A percentile compares a stretch with the other conserved stretches of the same genome.
Conservation (phyloP, 306 rosid genomes). For the Rosa lucieae region DNA sequence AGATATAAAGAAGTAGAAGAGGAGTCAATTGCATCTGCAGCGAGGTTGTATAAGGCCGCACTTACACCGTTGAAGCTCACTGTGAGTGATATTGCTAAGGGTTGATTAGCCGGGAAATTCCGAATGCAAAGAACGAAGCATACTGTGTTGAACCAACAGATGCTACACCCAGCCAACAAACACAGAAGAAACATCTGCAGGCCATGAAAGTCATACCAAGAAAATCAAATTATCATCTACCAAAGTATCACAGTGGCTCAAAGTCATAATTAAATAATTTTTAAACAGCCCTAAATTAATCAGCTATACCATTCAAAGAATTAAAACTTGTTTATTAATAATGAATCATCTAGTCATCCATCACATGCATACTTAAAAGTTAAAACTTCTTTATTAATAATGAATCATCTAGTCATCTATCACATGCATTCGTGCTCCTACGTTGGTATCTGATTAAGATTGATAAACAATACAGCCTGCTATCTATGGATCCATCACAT, state of each 20-base stretch:
- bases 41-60: slow-evolving; percentile 92
- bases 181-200: slow-evolving; percentile 74
- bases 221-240: background rate
- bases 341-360: background rate
- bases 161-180: slow-evolving; percentile 83
- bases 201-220: background rate
- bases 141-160: slow-evolving; percentile 98
- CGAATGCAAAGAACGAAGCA: slow-evolving; percentile 89
- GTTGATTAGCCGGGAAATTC: slow-evolving; percentile 76
- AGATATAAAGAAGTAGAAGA: slow-evolving; percentile 59
- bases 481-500: background rate
- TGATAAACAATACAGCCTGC: background rate
- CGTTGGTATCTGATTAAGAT: background rate
- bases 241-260: background rate
- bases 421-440: background rate
- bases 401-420: background rate
- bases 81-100: slow-evolving; percentile 86
- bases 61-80: slow-evolving; percentile 95
- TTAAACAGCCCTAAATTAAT: background rate
- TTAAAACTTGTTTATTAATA: background rate
- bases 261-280: background rate
- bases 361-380: background rate
- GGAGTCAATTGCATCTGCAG: slow-evolving; percentile 67
- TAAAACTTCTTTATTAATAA: background rate
- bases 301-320: background rate